Evolutionary conservation across 139 green algal species (phyloP).

Genomic region (Auxenochlorella protothecoides): DNA sequence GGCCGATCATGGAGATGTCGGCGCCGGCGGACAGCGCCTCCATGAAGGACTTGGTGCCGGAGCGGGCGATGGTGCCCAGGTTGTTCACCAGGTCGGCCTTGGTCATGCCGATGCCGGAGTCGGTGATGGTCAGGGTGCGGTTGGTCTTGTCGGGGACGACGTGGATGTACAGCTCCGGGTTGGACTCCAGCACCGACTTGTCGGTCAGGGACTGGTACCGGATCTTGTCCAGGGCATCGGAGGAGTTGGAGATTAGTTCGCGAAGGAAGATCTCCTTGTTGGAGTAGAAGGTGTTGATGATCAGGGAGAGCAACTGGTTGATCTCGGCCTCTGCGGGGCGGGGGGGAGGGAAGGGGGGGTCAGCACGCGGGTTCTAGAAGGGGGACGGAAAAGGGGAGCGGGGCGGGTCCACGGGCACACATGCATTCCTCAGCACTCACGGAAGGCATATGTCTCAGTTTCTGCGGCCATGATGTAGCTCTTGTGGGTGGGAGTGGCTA

Average conservation of each 20-base stretch:
- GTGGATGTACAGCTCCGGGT: slow-evolving; percentile 69
- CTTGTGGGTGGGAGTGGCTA: background rate
- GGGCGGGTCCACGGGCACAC: background rate
- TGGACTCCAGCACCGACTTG: slow-evolving; percentile 87
- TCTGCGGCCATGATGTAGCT: slow-evolving; percentile 32
- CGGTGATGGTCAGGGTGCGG: slow-evolving; percentile 91
- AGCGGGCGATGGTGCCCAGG: slow-evolving; percentile 97
- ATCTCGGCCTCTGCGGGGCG: slow-evolving; percentile 79
- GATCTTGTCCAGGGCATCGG: slow-evolving; percentile 98
- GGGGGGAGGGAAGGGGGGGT: background rate
- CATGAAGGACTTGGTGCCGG: slow-evolving; percentile 99
- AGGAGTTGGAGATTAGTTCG: slow-evolving; percentile 92
- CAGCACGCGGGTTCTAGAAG: too few relatives aligned
- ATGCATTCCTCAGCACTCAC: background rate
- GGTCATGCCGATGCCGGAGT: slow-evolving; percentile 96
- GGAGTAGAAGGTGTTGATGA: slow-evolving; percentile 96
- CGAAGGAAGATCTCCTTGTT: slow-evolving; percentile 99
- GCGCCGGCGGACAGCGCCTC: slow-evolving; percentile 95
- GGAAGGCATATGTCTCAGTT: slow-evolving; percentile 71
- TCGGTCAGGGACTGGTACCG: slow-evolving; percentile 92
- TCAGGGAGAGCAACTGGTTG: slow-evolving; percentile 98
- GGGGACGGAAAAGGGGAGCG: too few relatives aligned
- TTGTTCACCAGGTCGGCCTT: slow-evolving; percentile 99
- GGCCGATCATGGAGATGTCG: slow-evolving; percentile 98
- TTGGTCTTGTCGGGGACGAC: slow-evolving; percentile 90